Percentiles rank a stretch among this genome's conserved stretches.
Evolutionary conservation across 768 basidiomycete species (phyloP).

Genomic region (Phlegmacium glaucopus): DNA sequence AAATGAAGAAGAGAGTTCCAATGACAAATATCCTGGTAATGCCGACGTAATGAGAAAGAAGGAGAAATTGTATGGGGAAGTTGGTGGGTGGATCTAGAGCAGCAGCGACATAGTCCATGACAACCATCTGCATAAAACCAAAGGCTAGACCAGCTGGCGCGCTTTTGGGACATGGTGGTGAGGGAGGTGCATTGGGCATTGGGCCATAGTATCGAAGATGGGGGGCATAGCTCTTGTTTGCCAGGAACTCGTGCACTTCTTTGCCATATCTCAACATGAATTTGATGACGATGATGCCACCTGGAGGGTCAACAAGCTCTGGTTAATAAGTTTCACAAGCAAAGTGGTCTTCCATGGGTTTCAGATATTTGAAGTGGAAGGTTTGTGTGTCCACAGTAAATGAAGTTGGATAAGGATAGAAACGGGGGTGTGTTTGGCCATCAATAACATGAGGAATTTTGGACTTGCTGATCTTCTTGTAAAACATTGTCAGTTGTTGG

Average conservation of each 20-base stretch:
- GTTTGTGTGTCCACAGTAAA: background rate
- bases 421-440: slow-evolving; percentile 4
- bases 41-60: slow-evolving; percentile 1
- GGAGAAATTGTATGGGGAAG: background rate
- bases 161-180: too few species aligned
- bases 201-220: too few species aligned
- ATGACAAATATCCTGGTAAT: background rate
- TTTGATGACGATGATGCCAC: too few species aligned
- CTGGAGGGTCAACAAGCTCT: background rate
- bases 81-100: too few species aligned
- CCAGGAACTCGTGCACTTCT: too few species aligned
- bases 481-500: slow-evolving; percentile 5
- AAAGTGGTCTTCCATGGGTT: slow-evolving; percentile 8
- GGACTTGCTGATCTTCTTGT: background rate
- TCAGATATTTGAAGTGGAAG: slow-evolving; percentile 9
- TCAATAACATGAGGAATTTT: background rate
- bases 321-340: slow-evolving; percentile 12
- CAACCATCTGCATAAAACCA: too few species aligned
- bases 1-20: slow-evolving; percentile 1
- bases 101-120: too few species aligned
- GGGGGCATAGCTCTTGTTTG: too few species aligned
- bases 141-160: too few species aligned
- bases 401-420: slow-evolving; percentile 14
- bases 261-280: too few species aligned
- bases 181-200: too few species aligned